Conservation (phyloP, 352 stramenopile species). For the Phytophthora pluvialis region DNA sequence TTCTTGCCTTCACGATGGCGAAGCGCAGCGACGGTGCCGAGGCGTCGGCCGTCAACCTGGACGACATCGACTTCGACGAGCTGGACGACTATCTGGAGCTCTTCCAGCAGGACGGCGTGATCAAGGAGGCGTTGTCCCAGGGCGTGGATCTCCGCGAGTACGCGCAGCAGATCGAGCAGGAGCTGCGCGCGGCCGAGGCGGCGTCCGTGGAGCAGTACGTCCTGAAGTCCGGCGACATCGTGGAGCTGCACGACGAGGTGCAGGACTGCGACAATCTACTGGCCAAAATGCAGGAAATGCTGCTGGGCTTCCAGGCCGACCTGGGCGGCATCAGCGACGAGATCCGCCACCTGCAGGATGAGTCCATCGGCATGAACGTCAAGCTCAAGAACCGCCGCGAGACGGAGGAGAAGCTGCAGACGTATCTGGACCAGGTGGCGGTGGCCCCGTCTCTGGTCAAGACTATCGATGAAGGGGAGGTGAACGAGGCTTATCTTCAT, state of each 20-base stretch:
- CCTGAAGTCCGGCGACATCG: slow-evolving; percentile 89
- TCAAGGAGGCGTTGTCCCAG: slow-evolving; percentile 91
- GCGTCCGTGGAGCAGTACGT: slow-evolving; percentile 90
- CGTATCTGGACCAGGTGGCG: slow-evolving; percentile 96
- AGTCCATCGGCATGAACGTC: slow-evolving; percentile 93
- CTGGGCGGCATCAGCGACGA: slow-evolving; percentile 97
- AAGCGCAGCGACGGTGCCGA: slow-evolving; percentile 6
- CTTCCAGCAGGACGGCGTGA: slow-evolving; percentile 94
- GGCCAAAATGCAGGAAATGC: slow-evolving; percentile 97
- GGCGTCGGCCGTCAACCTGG: slow-evolving; percentile 56
- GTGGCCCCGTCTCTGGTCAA: slow-evolving; percentile 94
- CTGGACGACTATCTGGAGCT: slow-evolving; percentile 94
- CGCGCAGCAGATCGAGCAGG: slow-evolving; percentile 89
- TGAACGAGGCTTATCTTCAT: slow-evolving; percentile 95
- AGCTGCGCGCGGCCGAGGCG: slow-evolving; percentile 86
- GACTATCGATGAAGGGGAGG: slow-evolving; percentile 93
- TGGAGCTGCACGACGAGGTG: slow-evolving; percentile 93
- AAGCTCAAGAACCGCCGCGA: slow-evolving; percentile 95
- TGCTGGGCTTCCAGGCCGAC: slow-evolving; percentile 98
- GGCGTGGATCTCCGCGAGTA: slow-evolving; percentile 93
- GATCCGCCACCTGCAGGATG: slow-evolving; percentile 97
- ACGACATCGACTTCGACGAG: slow-evolving; percentile 94
- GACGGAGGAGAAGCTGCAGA: slow-evolving; percentile 93
- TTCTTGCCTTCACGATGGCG: slow-evolving; percentile 4
- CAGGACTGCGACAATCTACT: slow-evolving; percentile 97